These are phyloP conservation scores for Aureobasidium leucospermi DNA, from an alignment of 2,329 filamentous ascomycete genomes.

Conservation along the genomic window DNA sequence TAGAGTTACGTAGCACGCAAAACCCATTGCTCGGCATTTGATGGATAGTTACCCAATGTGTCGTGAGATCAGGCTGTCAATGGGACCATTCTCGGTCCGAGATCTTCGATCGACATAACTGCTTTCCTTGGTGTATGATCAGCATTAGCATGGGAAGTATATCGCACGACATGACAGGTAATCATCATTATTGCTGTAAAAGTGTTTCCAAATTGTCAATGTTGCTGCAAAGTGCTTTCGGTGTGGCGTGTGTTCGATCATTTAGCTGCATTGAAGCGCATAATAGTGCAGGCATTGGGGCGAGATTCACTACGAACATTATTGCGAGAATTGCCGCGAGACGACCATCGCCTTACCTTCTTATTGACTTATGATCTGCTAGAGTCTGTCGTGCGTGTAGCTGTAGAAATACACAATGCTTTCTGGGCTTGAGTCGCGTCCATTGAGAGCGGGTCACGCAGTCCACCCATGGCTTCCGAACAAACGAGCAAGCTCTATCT, in stretches of 20 bases:
- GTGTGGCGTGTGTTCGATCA: too few species aligned
- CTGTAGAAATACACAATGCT: too few species aligned
- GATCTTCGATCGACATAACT: neutral
- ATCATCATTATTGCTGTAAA: neutral
- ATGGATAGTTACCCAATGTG: neutral
- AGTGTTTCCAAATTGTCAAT: neutral
- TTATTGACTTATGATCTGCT: too few species aligned
- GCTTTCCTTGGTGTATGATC: neutral
- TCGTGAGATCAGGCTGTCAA: neutral
- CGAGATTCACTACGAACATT: neutral
- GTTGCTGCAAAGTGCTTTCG: too few species aligned
- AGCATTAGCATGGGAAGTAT: neutral
- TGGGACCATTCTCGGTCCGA: neutral
- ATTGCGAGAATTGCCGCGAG: neutral
- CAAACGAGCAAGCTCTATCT: too few species aligned
- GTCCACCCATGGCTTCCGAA: too few species aligned
- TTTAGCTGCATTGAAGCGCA: neutral
- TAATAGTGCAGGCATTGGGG: neutral
- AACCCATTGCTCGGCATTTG: neutral
- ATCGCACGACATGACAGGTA: neutral
- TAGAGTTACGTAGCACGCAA: neutral
- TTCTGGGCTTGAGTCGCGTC: too few species aligned
- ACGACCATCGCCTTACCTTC: neutral
- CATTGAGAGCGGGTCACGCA: too few species aligned
- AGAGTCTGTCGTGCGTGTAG: too few species aligned